A percentile compares a stretch with the other conserved stretches of the same genome.
phyloP scores from a whole-genome alignment of 768 basidiomycete species.

The Mycena sanguinolenta region DNA sequence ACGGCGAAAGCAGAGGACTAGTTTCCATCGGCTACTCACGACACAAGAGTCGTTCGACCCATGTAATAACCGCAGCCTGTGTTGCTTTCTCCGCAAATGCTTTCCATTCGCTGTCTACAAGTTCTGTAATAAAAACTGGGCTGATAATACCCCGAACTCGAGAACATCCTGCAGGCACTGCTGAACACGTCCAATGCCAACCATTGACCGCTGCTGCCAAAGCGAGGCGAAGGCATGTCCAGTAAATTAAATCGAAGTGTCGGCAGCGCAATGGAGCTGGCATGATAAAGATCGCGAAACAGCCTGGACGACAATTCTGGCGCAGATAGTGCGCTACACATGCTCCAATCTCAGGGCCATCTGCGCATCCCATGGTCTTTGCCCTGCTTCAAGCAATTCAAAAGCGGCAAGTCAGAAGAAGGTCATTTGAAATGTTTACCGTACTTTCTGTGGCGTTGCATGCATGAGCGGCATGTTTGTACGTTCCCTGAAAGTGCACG shows the following conservation, averaged over 20 bases:
- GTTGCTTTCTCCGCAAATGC: too few species aligned
- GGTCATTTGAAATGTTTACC: neutral
- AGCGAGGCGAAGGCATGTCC: too few species aligned
- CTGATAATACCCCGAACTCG: too few species aligned
- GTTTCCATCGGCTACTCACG: too few species aligned
- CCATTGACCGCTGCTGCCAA: too few species aligned
- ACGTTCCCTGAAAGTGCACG: neutral
- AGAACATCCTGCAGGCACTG: too few species aligned
- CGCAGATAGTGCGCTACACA: constrained; percentile 5
- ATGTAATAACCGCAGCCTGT: too few species aligned
- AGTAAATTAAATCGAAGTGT: neutral
- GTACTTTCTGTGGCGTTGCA: neutral
- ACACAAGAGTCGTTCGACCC: too few species aligned
- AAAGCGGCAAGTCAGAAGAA: neutral
- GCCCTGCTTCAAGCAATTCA: constrained; percentile 2
- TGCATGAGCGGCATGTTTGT: neutral
- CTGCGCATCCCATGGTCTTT: constrained; percentile 2
- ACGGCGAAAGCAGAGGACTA: too few species aligned
- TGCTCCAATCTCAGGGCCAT: neutral
- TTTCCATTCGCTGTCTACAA: too few species aligned
- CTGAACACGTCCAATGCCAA: too few species aligned
- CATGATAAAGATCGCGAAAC: constrained; percentile 3
- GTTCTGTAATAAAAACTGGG: too few species aligned
- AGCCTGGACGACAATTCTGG: neutral
- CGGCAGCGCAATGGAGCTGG: neutral